Base-by-base conservation (phyloP, 2,329 filamentous ascomycete species). In the Metarhizium album region DNA sequence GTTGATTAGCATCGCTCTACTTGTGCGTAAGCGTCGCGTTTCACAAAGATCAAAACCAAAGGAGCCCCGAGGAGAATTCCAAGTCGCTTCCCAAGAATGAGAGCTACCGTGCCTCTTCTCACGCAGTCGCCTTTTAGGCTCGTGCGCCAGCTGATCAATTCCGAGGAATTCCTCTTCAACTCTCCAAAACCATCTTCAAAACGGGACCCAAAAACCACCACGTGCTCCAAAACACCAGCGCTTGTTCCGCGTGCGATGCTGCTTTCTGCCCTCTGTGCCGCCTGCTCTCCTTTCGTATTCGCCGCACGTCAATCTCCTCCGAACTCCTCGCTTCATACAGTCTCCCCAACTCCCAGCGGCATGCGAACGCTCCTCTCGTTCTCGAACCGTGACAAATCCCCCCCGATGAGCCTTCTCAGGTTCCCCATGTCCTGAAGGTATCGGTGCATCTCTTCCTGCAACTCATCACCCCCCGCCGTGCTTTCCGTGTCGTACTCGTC, bases 371-470 rank as follows among this genome's bases (percentile, higher is more conserved):
- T 72, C 50, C 80, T 76, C 49, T 80, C 78, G 60, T 89, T 86
- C 60, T 62, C 62, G 59, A 70, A 93, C 38, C 87, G 73, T 51
- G 72, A 72, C 66, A 86, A 80, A 65, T 97, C 93, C 60, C 93
- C 89, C 6, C 80, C 83, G 55, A 97, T 82, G 71, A 70, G 57
- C 58, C 68, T 69, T 37, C 67, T 59, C 54, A 70, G 52, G 53
- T 95, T 97, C 60, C 82, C 82, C 66, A 85, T 85, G 71, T 97
- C 90, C 58, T 83, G 82, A 56, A 98, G 74, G 62, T 97, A 78
- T 35, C 85, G 83, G 58, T 90, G 82, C 75, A 95, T 91, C 61
- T 88, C 82, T n/a, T 83, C 82, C 63, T 96, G 87, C 71, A 90
- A 79, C 55, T 90, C 78, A 40, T 76, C 73, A 16, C 75, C 75